phyloP scores from a whole-genome alignment of 2,329 filamentous ascomycete species.

The Colletotrichum lupini region DNA sequence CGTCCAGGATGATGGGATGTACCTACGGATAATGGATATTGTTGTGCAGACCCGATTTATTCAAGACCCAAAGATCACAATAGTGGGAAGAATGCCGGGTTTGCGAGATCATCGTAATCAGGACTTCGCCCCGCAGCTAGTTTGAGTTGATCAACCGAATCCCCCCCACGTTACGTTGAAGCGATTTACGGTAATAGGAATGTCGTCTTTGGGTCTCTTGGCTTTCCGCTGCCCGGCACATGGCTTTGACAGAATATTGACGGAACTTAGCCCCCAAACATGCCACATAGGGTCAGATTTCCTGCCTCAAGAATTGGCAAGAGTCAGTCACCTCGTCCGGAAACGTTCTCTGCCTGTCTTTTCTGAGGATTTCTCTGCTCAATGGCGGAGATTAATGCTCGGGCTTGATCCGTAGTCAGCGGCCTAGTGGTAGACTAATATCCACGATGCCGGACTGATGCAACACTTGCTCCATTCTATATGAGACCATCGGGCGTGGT shows the following conservation, averaged over 20 bases:
- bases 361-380: not conserved
- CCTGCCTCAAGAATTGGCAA: not conserved
- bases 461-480: conserved; percentile 14
- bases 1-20: not conserved
- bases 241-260: not conserved
- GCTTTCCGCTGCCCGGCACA: not conserved
- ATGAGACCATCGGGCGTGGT: conserved; percentile 10
- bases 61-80: not conserved
- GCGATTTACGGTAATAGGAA: not conserved
- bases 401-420: conserved; percentile 16
- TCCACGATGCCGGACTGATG: conserved; percentile 10
- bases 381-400: conserved; percentile 16
- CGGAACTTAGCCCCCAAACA: not conserved
- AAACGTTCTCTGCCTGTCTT: not conserved
- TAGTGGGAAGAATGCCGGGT: not conserved
- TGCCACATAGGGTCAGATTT: not conserved
- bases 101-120: conserved; percentile 27
- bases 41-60: not conserved
- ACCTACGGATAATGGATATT: not conserved
- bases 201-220: not conserved
- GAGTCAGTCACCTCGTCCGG: not conserved
- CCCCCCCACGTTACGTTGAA: not conserved
- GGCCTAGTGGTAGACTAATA: conserved; percentile 9
- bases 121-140: conserved; percentile 8
- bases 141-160: conserved; percentile 11